Evolutionary conservation across 495 filamentous ascomycete genomes (phyloP), one percentile per base, ranked within the genome.

Genomic region (Xylaria curta): DNA sequence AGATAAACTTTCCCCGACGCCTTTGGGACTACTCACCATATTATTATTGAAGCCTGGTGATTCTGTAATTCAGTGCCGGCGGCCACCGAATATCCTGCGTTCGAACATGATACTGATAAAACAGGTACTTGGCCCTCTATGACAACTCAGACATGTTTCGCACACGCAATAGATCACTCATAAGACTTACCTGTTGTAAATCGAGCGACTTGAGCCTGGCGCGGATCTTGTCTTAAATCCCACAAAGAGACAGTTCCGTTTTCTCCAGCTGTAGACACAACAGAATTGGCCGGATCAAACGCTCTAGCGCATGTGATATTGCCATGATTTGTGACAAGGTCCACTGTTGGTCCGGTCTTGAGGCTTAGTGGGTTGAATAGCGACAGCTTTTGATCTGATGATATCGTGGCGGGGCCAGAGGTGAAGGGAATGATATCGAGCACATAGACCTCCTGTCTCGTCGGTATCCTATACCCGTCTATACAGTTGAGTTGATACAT

Each of bases 21-120:
- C 58, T 33, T 19, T 31, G 9, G 21, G 31, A 7, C 36, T 75
- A 77, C 76, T 70, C 81, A 93, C 94, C 93, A 97, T 72, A 97
- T 83, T 64, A 90, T 78, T 60, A 97, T 90, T 56, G 89, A 86
- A 19, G 92, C 92, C 78, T 93, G 89, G 36, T 88, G 88, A 47
- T 93, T 89, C 17, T 86, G 87, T 36, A 96, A 82, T 79, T 97
- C 95, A 9, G 92, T 94, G 10, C 95, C 95, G 33, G 90, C 91
- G 38, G 89, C 93, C 15, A 97, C 78, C 13, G 85, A 81, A 74
- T 89, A 89, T 19, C 85, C 86, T 51, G 82, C 80, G 62, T 82
- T 82, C 36, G 86, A 87, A 78, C 88, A 90, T 33, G 89, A 89
- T 24, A 96, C 81, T 1, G 94, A 92, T n/a, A 93, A 82, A 40